Percentiles rank a stretch among this genome's conserved stretches.
phyloP scores from a whole-genome alignment of 345 rosid species.

The Aethionema arabicum region DNA sequence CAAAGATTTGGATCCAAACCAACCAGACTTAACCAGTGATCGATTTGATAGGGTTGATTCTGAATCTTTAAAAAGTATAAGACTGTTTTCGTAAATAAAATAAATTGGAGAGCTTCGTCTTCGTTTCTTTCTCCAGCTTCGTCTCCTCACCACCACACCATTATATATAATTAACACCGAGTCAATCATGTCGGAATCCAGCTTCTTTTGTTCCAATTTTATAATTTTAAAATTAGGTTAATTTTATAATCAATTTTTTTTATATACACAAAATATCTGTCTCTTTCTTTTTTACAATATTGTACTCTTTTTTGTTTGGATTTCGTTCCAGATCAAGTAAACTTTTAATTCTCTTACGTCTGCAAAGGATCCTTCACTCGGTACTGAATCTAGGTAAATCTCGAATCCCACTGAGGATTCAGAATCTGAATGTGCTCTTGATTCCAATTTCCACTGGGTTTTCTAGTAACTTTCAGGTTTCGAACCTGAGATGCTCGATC shows the following conservation, averaged over 20 bases:
- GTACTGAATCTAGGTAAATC: slow-evolving; percentile 27
- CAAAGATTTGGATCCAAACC: neutral
- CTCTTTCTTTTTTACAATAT: slow-evolving; percentile 3
- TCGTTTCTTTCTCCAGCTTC: neutral
- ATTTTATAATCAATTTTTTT: slow-evolving; percentile 17
- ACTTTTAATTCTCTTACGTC: slow-evolving; percentile 16
- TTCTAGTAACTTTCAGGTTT: neutral
- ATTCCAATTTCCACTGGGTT: slow-evolving; percentile 3
- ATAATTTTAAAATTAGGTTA: neutral
- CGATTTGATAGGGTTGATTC: slow-evolving; percentile 20
- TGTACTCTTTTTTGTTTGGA: slow-evolving; percentile 10
- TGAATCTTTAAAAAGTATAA: slow-evolving; percentile 24
- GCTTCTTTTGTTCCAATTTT: slow-evolving; percentile 9
- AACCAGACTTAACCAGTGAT: neutral
- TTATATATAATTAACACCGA: slow-evolving; percentile 12
- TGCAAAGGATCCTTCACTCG: slow-evolving; percentile 17
- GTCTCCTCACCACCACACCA: slow-evolving; percentile 4
- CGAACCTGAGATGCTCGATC: neutral
- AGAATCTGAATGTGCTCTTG: neutral
- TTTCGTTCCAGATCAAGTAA: slow-evolving; percentile 23
- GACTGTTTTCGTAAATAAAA: slow-evolving; percentile 11
- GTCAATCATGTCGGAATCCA: slow-evolving; percentile 37
- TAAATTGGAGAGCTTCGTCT: neutral
- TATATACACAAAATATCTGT: slow-evolving; percentile 7
- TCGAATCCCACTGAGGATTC: slow-evolving; percentile 24